Percentiles rank a stretch among this genome's conserved stretches.
Conservation (phyloP, 768 basidiomycete genomes). For the Cystofilobasidium ferigula region DNA sequence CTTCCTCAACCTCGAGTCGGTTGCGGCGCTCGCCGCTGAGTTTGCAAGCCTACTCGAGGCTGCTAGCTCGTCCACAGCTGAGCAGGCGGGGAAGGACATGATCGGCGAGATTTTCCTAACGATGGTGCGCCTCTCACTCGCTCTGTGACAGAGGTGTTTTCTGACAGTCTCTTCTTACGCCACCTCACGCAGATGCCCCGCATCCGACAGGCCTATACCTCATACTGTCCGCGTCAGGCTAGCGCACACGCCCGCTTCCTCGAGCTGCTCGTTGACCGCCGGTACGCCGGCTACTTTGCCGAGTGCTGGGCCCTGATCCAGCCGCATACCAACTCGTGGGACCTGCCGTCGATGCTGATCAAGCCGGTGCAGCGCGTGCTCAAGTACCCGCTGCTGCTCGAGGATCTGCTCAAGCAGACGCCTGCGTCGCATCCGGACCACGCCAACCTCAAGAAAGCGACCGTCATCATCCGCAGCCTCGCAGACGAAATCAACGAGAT, state of each 20-base stretch:
- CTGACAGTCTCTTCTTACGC: background rate
- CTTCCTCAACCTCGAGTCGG: conserved; percentile 37
- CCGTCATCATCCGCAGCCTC: conserved; percentile 40
- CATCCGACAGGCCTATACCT: conserved; percentile 34
- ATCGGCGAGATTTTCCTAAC: conserved; percentile 34
- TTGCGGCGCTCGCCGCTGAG: conserved; percentile 35
- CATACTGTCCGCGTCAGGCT: conserved; percentile 37
- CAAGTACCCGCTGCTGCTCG: conserved; percentile 38
- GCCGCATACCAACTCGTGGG: conserved; percentile 39
- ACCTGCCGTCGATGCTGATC: conserved; percentile 40
- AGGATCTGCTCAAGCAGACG: conserved; percentile 36
- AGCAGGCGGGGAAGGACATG: conserved; percentile 25
- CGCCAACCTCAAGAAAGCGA: conserved; percentile 39
- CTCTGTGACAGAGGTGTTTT: background rate
- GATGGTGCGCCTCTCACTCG: conserved; percentile 30
- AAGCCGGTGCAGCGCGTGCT: conserved; percentile 39
- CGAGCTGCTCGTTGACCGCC: conserved; percentile 33
- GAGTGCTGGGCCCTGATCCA: conserved; percentile 37
- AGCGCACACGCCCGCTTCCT: conserved; percentile 34
- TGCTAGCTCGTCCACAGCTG: conserved; percentile 29
- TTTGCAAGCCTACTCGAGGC: conserved; percentile 35
- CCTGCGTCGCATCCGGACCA: conserved; percentile 39
- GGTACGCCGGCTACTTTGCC: conserved; percentile 32
- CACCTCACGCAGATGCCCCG: conserved; percentile 30
- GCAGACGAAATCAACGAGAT: conserved; percentile 57